phyloP scores from a whole-genome alignment of 257 asterid genomes.

The Craterostigma plantagineum region DNA sequence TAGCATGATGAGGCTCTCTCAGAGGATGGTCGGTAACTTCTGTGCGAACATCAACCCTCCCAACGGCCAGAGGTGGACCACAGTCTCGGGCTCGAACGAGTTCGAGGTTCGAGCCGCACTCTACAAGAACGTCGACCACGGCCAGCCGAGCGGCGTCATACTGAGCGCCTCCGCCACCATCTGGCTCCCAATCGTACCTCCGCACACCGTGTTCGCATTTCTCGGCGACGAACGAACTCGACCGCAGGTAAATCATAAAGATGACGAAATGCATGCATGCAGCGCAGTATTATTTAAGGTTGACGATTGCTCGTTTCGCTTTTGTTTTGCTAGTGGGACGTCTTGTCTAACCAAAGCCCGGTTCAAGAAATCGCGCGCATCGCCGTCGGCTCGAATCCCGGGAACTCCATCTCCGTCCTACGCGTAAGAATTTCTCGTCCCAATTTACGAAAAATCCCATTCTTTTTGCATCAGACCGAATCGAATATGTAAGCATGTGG shows the following conservation, averaged over 20 bases:
- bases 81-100: slow-evolving; percentile 40
- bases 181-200: slow-evolving; percentile 81
- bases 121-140: slow-evolving; percentile 53
- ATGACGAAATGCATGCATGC: not conserved
- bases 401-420: slow-evolving; percentile 76
- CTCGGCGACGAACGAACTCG: slow-evolving; percentile 64
- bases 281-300: not conserved
- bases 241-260: slow-evolving; percentile 63
- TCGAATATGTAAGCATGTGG: too few species aligned
- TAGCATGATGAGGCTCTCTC: slow-evolving; percentile 87
- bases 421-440: slow-evolving; percentile 26
- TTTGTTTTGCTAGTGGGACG: slow-evolving; percentile 64
- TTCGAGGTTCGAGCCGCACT: slow-evolving; percentile 69
- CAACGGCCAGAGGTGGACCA: slow-evolving; percentile 66
- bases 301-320: not conserved
- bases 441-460: too few species aligned
- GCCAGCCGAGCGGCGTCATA: slow-evolving; percentile 70
- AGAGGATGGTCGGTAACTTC: slow-evolving; percentile 75
- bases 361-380: slow-evolving; percentile 84
- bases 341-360: slow-evolving; percentile 68
- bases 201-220: slow-evolving; percentile 51
- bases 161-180: slow-evolving; percentile 86
- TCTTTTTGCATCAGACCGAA: too few species aligned
- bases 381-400: slow-evolving; percentile 90
- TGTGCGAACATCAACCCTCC: slow-evolving; percentile 66